A percentile compares a stretch with the other conserved stretches of the same genome.
Conservation (phyloP, 2,329 filamentous ascomycete genomes). For the Hymenoscyphus occultus region DNA sequence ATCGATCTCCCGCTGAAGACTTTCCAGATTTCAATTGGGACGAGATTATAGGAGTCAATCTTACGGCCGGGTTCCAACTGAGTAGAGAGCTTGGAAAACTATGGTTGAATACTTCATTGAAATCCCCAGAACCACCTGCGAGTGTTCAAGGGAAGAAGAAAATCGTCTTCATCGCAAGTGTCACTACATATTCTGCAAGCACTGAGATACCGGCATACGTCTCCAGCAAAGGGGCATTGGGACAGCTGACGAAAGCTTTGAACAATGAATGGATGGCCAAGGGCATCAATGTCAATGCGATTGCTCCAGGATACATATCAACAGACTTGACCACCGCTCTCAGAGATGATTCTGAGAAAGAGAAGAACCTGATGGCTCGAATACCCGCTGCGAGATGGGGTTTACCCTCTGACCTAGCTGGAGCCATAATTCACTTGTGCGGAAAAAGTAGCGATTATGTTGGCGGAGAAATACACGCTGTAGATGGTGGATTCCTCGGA, state of each 20-base stretch:
- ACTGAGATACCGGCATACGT: conserved; percentile 19
- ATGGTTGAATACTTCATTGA: conserved; percentile 14
- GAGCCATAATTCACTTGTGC: conserved; percentile 65
- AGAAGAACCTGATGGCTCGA: conserved; percentile 67
- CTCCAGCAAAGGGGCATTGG: conserved; percentile 29
- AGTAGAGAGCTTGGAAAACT: conserved; percentile 21
- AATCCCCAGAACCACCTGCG: neutral
- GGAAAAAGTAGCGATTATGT: conserved; percentile 37
- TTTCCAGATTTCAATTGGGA: conserved; percentile 37
- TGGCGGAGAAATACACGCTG: conserved; percentile 18
- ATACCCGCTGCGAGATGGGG: conserved; percentile 84
- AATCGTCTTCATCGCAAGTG: conserved; percentile 19
- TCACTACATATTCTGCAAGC: conserved; percentile 17
- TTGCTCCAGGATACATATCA: conserved; percentile 81
- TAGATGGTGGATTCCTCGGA: conserved; percentile 19
- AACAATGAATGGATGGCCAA: conserved; percentile 76
- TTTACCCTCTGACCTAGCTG: conserved; percentile 80
- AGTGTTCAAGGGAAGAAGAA: conserved; percentile 17
- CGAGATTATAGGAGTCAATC: conserved; percentile 39
- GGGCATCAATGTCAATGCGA: conserved; percentile 78
- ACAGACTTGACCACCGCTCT: conserved; percentile 87
- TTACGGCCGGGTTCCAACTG: conserved; percentile 25
- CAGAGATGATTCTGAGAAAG: conserved; percentile 64
- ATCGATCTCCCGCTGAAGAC: conserved; percentile 35
- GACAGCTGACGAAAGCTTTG: conserved; percentile 69